Evolutionary conservation across 2,329 filamentous ascomycete genomes (phyloP).

Genomic region (Colletotrichum endophyticum): DNA sequence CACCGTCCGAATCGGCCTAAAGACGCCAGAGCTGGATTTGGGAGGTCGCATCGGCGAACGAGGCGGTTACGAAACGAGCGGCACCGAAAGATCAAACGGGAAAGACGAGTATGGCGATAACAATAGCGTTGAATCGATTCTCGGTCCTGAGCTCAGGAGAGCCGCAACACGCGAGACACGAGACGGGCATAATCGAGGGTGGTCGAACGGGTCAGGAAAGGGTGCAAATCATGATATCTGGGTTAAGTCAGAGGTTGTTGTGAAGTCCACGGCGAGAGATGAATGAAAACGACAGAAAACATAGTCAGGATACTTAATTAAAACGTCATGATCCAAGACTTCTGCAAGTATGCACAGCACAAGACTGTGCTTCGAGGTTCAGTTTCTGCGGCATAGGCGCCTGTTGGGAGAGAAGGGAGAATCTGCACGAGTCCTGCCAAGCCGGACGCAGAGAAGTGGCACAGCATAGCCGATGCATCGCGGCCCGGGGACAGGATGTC

Average conservation of each 20-base stretch:
- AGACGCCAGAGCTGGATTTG: conserved; percentile 5
- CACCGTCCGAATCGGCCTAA: conserved; percentile 5
- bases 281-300: not conserved
- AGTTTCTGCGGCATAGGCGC: not conserved
- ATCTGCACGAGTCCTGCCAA: not conserved
- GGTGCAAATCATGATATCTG: not conserved
- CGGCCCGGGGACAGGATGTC: not conserved
- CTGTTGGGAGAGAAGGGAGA: not conserved
- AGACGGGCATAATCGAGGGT: not conserved
- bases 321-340: not conserved
- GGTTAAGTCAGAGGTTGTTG: conserved; percentile 10
- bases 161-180: not conserved
- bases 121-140: conserved; percentile 11
- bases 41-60: not conserved
- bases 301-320: not conserved
- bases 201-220: not conserved
- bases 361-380: not conserved
- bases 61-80: not conserved
- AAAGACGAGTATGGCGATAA: conserved; percentile 1
- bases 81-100: not conserved
- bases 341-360: not conserved
- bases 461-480: not conserved
- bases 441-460: not conserved
- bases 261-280: conserved; percentile 3
- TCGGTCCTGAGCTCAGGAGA: not conserved